A percentile compares a stretch with the other conserved stretches of the same genome.
Evolutionary conservation across 352 stramenopile species (phyloP).

Genomic region (Globisporangium lucens): DNA sequence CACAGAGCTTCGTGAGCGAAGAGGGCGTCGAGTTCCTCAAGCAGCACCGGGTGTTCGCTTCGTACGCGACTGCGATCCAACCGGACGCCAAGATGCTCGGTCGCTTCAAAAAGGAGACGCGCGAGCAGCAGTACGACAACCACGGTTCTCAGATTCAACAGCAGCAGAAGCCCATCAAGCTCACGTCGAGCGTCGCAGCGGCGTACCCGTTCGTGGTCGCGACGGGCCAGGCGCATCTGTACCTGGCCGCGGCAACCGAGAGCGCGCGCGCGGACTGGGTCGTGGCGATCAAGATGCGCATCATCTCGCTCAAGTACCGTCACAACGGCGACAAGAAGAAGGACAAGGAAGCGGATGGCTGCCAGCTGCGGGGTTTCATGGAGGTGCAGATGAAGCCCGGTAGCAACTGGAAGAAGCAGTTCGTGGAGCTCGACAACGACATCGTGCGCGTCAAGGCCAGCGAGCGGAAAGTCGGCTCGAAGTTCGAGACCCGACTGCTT

Average conservation of each 20-base stretch:
- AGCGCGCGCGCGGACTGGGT: slow-evolving; percentile 59
- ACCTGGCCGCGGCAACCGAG: slow-evolving; percentile 41
- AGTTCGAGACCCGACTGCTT: slow-evolving; percentile 50
- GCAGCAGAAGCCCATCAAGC: not conserved
- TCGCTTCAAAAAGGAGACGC: slow-evolving; percentile 28
- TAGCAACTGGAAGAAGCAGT: slow-evolving; percentile 50
- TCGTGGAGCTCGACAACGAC: slow-evolving; percentile 61
- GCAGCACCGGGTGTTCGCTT: slow-evolving; percentile 30
- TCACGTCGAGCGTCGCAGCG: slow-evolving; percentile 15
- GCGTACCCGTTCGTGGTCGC: slow-evolving; percentile 60
- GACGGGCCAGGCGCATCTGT: slow-evolving; percentile 50
- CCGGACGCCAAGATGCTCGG: slow-evolving; percentile 32
- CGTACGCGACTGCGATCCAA: slow-evolving; percentile 37
- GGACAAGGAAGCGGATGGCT: slow-evolving; percentile 1
- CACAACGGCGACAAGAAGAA: slow-evolving; percentile 28
- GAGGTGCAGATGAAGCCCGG: slow-evolving; percentile 50
- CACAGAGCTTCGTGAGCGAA: slow-evolving; percentile 48
- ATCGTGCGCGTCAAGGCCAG: slow-evolving; percentile 66
- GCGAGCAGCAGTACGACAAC: slow-evolving; percentile 24
- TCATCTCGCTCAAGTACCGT: slow-evolving; percentile 65
- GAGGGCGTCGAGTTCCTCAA: slow-evolving; percentile 55
- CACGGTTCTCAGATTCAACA: too few relatives aligned
- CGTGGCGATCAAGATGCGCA: slow-evolving; percentile 55
- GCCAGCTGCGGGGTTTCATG: slow-evolving; percentile 53
- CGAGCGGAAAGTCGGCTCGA: slow-evolving; percentile 48